phyloP scores from a whole-genome alignment of 768 basidiomycete species.

The Tricholoma sp. region DNA sequence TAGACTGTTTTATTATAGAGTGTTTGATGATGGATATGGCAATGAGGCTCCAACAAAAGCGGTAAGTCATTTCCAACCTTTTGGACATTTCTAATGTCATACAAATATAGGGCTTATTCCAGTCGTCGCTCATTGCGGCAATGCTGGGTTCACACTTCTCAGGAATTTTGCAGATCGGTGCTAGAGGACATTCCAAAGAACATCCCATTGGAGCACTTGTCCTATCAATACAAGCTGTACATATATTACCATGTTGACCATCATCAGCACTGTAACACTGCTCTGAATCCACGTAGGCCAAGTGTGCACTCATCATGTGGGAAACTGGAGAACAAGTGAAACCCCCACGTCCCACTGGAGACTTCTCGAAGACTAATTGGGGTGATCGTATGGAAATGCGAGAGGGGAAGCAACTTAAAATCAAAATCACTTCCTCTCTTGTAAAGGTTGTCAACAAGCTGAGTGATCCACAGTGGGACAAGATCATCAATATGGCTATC shows the following conservation, averaged over 20 bases:
- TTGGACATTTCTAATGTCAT: neutral
- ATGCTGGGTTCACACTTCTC: neutral
- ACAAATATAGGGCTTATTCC: slow-evolving; percentile 3
- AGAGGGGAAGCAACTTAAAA: no score
- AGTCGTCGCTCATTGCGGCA: neutral
- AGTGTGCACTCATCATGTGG: neutral
- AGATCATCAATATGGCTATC: no score
- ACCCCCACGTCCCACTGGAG: no score
- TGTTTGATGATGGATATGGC: neutral
- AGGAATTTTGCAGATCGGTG: neutral
- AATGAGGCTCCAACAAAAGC: neutral
- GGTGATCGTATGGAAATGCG: no score
- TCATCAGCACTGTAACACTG: neutral
- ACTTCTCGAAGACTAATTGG: no score
- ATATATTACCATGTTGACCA: neutral
- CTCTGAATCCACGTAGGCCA: neutral
- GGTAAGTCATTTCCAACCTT: neutral
- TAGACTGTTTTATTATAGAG: neutral
- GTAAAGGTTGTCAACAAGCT: no score
- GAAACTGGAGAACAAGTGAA: neutral
- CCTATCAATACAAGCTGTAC: neutral
- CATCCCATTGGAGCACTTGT: neutral
- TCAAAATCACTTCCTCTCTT: no score
- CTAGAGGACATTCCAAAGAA: neutral
- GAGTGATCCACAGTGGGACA: no score